Evolutionary conservation across 176 grass and related monocot genomes (phyloP).

Genomic region (Cymbopogon citratus): DNA sequence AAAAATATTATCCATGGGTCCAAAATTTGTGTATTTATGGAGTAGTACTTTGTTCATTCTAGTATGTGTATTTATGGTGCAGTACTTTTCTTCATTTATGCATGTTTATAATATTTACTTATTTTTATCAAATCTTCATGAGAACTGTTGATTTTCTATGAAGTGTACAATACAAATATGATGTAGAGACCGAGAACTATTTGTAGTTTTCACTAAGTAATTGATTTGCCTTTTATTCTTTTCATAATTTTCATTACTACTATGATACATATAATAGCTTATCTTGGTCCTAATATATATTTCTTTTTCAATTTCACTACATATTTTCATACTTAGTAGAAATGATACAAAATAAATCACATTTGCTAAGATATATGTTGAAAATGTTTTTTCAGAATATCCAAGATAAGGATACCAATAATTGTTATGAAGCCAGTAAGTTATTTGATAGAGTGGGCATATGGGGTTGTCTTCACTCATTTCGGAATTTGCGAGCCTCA

Average conservation of each 20-base stretch:
- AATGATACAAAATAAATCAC: not conserved
- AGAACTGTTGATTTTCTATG: not conserved
- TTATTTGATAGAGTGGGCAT: conserved; percentile 12
- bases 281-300: not conserved
- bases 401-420: conserved; percentile 51
- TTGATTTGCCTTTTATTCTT: not conserved
- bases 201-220: not conserved
- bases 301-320: not conserved
- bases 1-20: no score
- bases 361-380: not conserved
- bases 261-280: not conserved
- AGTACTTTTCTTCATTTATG: not conserved
- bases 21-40: no score
- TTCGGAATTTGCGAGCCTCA: conserved; percentile 40
- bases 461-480: conserved; percentile 19
- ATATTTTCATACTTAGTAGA: not conserved
- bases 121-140: not conserved
- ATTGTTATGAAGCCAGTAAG: conserved; percentile 42
- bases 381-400: conserved; percentile 24
- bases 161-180: not conserved
- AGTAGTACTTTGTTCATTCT: not conserved
- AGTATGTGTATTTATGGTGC: not conserved
- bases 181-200: no score
- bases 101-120: not conserved
- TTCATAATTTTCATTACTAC: not conserved